Percentiles rank a stretch among this genome's conserved stretches.
phyloP scores from a whole-genome alignment of 768 basidiomycete species.

The Pholiota conissans region DNA sequence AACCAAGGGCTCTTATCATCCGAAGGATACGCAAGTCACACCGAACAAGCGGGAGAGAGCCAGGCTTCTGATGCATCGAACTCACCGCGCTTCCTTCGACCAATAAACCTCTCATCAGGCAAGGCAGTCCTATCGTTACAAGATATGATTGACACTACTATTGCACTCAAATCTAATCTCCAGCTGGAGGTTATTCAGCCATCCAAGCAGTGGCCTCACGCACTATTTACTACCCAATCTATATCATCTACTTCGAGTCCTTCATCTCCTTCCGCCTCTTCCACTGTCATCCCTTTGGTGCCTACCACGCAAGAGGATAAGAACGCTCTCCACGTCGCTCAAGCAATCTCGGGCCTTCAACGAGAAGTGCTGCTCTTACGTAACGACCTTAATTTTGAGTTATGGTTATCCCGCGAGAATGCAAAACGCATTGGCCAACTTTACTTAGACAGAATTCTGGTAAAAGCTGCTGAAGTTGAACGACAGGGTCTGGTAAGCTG shows the following conservation, averaged over 20 bases:
- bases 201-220: slow-evolving; percentile 50
- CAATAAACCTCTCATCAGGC: slow-evolving; percentile 36
- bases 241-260: slow-evolving; percentile 15
- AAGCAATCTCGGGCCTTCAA: slow-evolving; percentile 71
- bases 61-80: background rate
- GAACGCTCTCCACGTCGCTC: slow-evolving; percentile 53
- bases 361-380: slow-evolving; percentile 72
- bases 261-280: slow-evolving; percentile 17
- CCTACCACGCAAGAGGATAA: slow-evolving; percentile 11
- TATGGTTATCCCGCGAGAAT: slow-evolving; percentile 82
- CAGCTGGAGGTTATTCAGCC: slow-evolving; percentile 61
- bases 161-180: slow-evolving; percentile 70
- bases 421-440: slow-evolving; percentile 80
- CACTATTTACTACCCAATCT: slow-evolving; percentile 32
- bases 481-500: slow-evolving; percentile 73
- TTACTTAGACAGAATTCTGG: slow-evolving; percentile 70
- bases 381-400: slow-evolving; percentile 83
- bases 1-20: background rate
- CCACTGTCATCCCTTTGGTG: slow-evolving; percentile 4
- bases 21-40: background rate
- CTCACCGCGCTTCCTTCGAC: slow-evolving; percentile 27
- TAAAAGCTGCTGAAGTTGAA: slow-evolving; percentile 77
- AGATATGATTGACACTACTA: slow-evolving; percentile 72
- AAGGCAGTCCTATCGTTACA: slow-evolving; percentile 60
- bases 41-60: background rate